Evolutionary conservation across 192 early-diverging fungal genomes (phyloP).

Genomic region (Umbelopsis sp.): DNA sequence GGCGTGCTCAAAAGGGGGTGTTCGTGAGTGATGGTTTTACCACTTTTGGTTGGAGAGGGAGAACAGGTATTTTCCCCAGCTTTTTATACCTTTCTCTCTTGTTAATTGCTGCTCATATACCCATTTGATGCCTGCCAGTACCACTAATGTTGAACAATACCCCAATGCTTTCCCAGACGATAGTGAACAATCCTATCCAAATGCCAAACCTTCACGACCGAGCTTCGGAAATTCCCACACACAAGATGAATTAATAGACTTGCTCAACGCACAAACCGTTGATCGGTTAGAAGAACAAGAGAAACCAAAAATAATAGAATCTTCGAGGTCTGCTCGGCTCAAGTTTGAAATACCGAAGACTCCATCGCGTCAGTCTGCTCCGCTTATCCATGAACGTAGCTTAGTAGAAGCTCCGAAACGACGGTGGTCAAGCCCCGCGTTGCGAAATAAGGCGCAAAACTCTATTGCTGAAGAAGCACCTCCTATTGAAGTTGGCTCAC

Average conservation of each 20-base stretch:
- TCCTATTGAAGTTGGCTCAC: slow-evolving; percentile 15
- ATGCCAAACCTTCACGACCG: slow-evolving; percentile 1
- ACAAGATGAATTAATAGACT: background rate
- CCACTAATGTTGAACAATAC: background rate
- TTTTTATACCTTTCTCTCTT: background rate
- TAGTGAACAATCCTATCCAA: background rate
- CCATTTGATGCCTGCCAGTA: background rate
- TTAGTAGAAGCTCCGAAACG: slow-evolving; percentile 1
- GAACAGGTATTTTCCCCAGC: background rate
- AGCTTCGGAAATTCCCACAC: slow-evolving; percentile 13
- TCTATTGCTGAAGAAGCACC: background rate
- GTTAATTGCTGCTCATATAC: background rate
- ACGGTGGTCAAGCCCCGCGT: slow-evolving; percentile 3
- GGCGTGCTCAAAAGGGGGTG: background rate
- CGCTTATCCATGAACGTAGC: background rate
- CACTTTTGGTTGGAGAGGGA: slow-evolving; percentile 6
- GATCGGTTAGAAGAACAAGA: slow-evolving; percentile 12
- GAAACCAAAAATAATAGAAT: slow-evolving; percentile 17
- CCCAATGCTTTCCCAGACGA: background rate
- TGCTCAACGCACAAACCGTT: background rate
- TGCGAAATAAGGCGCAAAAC: background rate
- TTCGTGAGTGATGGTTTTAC: background rate
- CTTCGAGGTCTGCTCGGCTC: background rate
- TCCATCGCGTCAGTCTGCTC: slow-evolving; percentile 10
- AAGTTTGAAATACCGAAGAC: slow-evolving; percentile 16